Evolutionary conservation across 352 stramenopile genomes (phyloP), one percentile per base, ranked within the genome.

Genomic region (Phytophthora ohioensis): DNA sequence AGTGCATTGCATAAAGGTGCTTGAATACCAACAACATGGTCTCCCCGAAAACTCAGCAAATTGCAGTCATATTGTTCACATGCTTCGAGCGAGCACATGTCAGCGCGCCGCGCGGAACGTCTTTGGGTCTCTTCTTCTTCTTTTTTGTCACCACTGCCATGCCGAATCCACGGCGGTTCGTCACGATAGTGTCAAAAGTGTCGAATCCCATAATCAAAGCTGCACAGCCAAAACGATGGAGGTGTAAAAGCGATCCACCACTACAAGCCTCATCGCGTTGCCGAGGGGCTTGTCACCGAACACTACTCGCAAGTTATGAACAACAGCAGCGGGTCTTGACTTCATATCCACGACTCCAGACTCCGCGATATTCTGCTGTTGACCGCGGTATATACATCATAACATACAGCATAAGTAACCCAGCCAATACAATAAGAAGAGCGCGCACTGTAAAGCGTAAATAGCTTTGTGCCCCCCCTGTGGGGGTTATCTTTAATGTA

Each of bases 401-500:
- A 64, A 6, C 12, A 54, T 48, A 58, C 52, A 47, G 7, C 11
- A 48, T 21, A 47, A 47, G 10, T n/a, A n/a, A 58, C 35, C 9
- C 49, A 35, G 6, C 46, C 10, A 49, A 67, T 67, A 17, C 49
- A 67, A 31, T 61, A 61, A 15, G 60, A 48, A n/a, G 49, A 46
- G 7, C 8, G 39, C 17, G 60, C 38, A 48, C 61, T 62, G 12
- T 51, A 62, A 27, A 60, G 12, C 51, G 62, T 56, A 35, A 62
- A 62, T 11, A 68, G 13, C 42, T 68, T 68, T 2, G 39, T 68
- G 13, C 42, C 61, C 42, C 49, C 45, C 21, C 62, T 68, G 32
- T 60, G 51, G 6, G 42, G 59, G 2, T 61, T 68, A 46, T 47
- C 61, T 47, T 68, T 68, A 32, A 68, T 62, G 17, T 57, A 64